A percentile compares a stretch with the other conserved stretches of the same genome.
phyloP scores from a whole-genome alignment of 1,284 basidiomycete genomes.

The Anthracocystis walkeri region DNA sequence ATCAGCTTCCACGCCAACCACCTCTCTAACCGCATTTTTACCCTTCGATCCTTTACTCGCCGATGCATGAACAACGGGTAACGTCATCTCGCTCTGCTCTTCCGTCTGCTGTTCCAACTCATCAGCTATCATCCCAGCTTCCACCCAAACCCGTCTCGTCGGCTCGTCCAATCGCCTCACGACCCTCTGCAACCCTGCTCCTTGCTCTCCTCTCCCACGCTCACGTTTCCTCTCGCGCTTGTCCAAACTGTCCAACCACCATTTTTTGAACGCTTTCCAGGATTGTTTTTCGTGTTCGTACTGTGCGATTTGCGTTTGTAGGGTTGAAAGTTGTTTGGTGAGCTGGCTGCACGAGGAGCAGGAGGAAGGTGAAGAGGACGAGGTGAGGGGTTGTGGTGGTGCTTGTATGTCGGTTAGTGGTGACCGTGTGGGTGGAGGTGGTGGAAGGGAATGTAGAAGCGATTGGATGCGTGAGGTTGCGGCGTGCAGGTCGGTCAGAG shows the following conservation, averaged over 20 bases:
- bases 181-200: background rate
- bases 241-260: slow-evolving; percentile 31
- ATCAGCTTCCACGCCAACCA: no score
- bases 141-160: slow-evolving; percentile 7
- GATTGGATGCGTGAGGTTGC: slow-evolving; percentile 7
- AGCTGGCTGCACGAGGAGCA: background rate
- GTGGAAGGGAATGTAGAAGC: background rate
- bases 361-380: background rate
- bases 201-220: background rate
- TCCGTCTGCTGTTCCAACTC: background rate
- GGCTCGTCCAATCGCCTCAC: background rate
- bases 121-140: slow-evolving; percentile 9
- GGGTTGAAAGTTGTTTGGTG: background rate
- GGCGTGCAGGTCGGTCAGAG: slow-evolving; percentile 4
- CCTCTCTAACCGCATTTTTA: background rate
- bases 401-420: background rate
- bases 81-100: slow-evolving; percentile 24
- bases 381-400: slow-evolving; percentile 5
- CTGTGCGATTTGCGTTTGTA: background rate
- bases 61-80: slow-evolving; percentile 13
- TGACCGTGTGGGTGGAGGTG: background rate
- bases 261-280: slow-evolving; percentile 39
- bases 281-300: slow-evolving; percentile 24
- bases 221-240: slow-evolving; percentile 14
- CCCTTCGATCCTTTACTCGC: background rate